A percentile compares a stretch with the other conserved stretches of the same genome.
These are phyloP conservation scores for Flaveria linearis DNA, from an alignment of 129 eudicot genomes.

Conservation along the genomic window DNA sequence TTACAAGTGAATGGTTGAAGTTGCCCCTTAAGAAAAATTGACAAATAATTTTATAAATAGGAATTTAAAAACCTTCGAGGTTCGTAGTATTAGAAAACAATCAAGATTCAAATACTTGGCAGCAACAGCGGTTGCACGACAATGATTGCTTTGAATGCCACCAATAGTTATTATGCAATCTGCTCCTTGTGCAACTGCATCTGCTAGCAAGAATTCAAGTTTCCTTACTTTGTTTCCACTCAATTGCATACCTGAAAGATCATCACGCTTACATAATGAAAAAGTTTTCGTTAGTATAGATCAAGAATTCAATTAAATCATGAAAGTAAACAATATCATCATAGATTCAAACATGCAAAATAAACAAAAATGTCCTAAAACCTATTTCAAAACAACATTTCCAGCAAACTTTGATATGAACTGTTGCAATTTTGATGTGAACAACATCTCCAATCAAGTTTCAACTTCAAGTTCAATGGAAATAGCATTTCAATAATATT, in stretches of 20 bases:
- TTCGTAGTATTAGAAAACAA: conserved; percentile 84
- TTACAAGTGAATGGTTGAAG: neutral
- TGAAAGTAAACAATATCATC: neutral
- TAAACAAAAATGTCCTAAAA: neutral
- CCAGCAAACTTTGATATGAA: neutral
- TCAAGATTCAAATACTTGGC: conserved; percentile 86
- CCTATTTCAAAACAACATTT: neutral
- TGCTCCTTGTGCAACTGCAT: conserved; percentile 89
- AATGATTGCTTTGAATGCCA: conserved; percentile 98
- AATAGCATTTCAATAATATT: neutral
- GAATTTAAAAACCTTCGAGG: conserved; percentile 70
- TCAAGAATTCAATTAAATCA: conserved; percentile 8
- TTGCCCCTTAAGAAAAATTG: neutral
- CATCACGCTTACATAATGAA: conserved; percentile 78
- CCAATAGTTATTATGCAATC: conserved; percentile 92
- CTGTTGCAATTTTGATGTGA: neutral
- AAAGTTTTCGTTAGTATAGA: conserved; percentile 25
- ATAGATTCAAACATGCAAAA: conserved; percentile 4
- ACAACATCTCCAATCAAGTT: neutral
- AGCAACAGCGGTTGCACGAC: conserved; percentile 99
- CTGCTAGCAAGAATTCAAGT: conserved; percentile 97
- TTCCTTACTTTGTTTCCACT: conserved; percentile 95
- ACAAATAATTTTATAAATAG: conserved; percentile 5
- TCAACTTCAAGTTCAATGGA: neutral
- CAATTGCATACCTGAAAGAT: conserved; percentile 74